Percentiles rank a stretch among this genome's conserved stretches.
Evolutionary conservation across 768 basidiomycete genomes (phyloP).

Genomic region (Mycena chlorophos): DNA sequence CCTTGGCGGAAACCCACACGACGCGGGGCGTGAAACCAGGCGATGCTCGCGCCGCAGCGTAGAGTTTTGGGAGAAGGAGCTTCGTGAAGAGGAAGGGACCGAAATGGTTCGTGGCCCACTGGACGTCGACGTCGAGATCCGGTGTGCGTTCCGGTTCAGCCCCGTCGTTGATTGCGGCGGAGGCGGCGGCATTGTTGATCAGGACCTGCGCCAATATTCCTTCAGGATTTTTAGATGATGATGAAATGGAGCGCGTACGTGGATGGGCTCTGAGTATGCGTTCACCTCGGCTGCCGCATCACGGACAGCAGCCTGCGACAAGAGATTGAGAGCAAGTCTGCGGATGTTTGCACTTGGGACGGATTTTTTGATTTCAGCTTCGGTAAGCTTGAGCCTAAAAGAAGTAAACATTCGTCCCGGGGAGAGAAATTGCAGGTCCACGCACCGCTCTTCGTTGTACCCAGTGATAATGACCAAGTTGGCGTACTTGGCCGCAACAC

Average conservation of each 20-base stretch:
- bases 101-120: conserved; percentile 1
- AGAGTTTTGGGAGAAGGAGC: background rate
- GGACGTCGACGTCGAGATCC: conserved; percentile 1
- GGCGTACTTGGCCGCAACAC: background rate
- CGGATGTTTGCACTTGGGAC: background rate
- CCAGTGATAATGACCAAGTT: background rate
- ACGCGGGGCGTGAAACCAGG: conserved; percentile 2
- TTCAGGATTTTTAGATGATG: background rate
- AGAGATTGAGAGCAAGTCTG: background rate
- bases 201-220: background rate
- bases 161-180: too few species aligned
- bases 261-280: conserved; percentile 1
- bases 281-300: conserved; percentile 4
- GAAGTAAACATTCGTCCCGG: background rate
- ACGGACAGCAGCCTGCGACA: background rate
- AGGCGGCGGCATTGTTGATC: conserved; percentile 7
- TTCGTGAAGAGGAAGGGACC: conserved; percentile 12
- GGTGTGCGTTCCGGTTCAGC: background rate
- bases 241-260: background rate
- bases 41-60: background rate
- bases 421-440: background rate
- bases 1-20: background rate
- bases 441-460: background rate
- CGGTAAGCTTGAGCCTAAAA: background rate
- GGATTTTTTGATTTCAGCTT: background rate